Base-by-base conservation (phyloP, 192 early-diverging fungal genomes). In the Coemansia sp. region DNA sequence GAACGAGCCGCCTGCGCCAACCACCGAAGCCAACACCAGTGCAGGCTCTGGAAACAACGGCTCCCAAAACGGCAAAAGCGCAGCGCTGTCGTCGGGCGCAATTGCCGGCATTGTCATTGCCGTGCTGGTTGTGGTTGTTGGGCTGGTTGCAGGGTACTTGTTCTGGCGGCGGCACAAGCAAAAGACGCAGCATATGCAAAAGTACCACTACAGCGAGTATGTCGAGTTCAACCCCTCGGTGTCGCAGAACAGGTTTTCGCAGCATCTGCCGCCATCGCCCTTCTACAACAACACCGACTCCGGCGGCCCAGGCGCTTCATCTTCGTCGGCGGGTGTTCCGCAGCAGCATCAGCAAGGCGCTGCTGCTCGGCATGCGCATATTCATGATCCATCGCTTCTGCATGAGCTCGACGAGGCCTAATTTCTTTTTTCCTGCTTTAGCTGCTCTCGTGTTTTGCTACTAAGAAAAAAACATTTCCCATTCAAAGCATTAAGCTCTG, bases 141-240 rank as follows among this genome's bases (percentile, higher is more conserved):
- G 63, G 16, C 41, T 36, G 0, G 48, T 72, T 0, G 26, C 68
- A 4, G 74, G 70, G 16, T 65, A 67, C 2, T 38, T 81, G 78
- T 81, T 81, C 57, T 81, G 78, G 78, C 69, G 78, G 34, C 67
- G 78, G 8, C 73, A 76, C 51, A 45, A 67, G 60, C 73, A 81
- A 34, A 76, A 76, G 67, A 61, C 74, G 6, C 65, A 69, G 67
- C 75, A 70, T n/a, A 58, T 74, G 15, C 35, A 66, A 5, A 81
- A 81, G 60, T 53, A 72, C 14, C 67, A 76, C 33, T 81, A 81
- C 44, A 45, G 71, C 8, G 78, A 81, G 64, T 81, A 75, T 57
- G 69, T 73, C 18, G 78, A 81, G 33, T 81, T 69, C 51, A 81
- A 72, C 56, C 78, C 78, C 12, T 75, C 78, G 0, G 36, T 53